Conservation (phyloP, 345 rosid genomes). For the Moricandia moricandioides region DNA sequence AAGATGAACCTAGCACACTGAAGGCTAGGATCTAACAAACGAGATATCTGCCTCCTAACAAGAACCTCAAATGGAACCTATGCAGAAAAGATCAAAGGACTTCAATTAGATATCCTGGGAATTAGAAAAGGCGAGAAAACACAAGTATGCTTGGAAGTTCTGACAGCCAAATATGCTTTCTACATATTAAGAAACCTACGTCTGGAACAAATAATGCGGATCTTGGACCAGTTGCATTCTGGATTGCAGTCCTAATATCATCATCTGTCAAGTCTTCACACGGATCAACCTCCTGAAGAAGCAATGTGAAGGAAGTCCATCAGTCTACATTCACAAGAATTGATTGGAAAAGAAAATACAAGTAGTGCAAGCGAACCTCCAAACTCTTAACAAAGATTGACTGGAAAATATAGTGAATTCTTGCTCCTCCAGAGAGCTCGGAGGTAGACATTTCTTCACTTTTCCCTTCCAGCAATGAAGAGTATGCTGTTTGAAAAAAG, state of each 20-base stretch:
- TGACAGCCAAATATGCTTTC: neutral
- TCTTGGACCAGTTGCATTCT: slow-evolving; percentile 61
- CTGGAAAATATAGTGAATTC: slow-evolving; percentile 63
- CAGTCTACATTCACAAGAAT: slow-evolving; percentile 11
- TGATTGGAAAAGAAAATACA: neutral
- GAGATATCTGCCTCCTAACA: slow-evolving; percentile 61
- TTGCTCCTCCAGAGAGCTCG: slow-evolving; percentile 69
- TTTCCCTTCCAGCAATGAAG: slow-evolving; percentile 62
- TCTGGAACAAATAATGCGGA: slow-evolving; percentile 64
- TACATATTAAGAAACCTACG: slow-evolving; percentile 38
- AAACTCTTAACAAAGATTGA: slow-evolving; percentile 66
- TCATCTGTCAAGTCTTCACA: slow-evolving; percentile 61
- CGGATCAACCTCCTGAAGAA: slow-evolving; percentile 63
- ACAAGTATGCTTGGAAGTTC: neutral
- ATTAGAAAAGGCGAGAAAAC: neutral
- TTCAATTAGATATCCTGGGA: neutral
- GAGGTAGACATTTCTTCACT: slow-evolving; percentile 58
- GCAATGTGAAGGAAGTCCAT: slow-evolving; percentile 7
- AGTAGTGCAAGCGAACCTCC: slow-evolving; percentile 46
- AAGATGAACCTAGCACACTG: slow-evolving; percentile 62
- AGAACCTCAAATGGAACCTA: slow-evolving; percentile 76
- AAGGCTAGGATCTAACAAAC: slow-evolving; percentile 62
- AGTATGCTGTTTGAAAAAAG: slow-evolving; percentile 43
- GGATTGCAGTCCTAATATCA: slow-evolving; percentile 63
- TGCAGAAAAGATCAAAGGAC: neutral